Conservation (phyloP, 2,329 filamentous ascomycete species). For the Cladophialophora exuberans region DNA sequence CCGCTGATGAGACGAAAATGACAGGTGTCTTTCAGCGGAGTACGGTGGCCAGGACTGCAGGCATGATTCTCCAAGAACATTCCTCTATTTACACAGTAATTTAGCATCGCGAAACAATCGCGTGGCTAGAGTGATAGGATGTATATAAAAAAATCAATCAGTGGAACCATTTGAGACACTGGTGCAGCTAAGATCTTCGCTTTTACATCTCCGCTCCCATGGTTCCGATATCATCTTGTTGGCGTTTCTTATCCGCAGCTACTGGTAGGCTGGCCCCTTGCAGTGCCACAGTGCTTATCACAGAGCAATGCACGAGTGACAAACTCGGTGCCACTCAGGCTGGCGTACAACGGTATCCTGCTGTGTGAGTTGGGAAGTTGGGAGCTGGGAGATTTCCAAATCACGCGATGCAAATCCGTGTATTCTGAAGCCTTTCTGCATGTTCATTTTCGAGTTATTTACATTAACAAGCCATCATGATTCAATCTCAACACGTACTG, state of each 20-base stretch:
- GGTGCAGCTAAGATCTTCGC: constrained; percentile 10
- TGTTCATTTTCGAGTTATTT: constrained; percentile 3
- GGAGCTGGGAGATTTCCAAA: constrained; percentile 1
- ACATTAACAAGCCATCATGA: neutral
- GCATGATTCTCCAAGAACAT: neutral
- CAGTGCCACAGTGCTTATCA: neutral
- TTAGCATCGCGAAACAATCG: no score
- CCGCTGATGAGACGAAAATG: neutral
- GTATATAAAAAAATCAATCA: constrained; percentile 1
- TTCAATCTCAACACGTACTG: constrained; percentile 1
- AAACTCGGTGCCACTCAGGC: no score
- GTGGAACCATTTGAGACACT: constrained; percentile 15
- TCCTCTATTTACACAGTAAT: neutral
- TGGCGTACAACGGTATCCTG: no score
- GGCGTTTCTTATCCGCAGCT: no score
- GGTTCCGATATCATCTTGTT: no score
- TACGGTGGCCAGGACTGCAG: neutral
- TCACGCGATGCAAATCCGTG: no score
- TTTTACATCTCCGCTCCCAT: constrained; percentile 5
- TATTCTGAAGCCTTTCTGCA: no score
- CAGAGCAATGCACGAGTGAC: no score
- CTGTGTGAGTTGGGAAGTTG: no score
- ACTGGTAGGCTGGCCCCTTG: neutral
- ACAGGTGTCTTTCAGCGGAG: neutral
- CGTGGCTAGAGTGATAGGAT: no score